Conservation (phyloP, 2,329 filamentous ascomycete genomes). For the Xylariomycetidae sp. region DNA sequence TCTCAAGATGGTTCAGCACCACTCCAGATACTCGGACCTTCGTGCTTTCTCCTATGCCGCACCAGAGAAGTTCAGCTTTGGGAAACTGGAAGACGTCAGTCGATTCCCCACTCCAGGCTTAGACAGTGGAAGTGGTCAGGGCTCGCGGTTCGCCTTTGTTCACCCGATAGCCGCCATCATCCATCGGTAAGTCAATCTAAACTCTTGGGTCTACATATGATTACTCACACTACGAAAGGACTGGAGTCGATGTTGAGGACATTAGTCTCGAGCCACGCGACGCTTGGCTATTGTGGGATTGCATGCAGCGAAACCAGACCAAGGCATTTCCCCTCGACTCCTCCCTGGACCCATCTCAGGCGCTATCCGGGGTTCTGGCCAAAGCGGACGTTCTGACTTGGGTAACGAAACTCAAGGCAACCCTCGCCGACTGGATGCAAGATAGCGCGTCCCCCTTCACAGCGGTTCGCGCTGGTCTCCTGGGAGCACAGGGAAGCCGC, state of each 20-base stretch:
- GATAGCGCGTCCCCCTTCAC: constrained; percentile 39
- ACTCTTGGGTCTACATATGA: background rate
- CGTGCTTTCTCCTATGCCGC: constrained; percentile 66
- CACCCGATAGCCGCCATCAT: constrained; percentile 61
- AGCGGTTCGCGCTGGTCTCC: constrained; percentile 40
- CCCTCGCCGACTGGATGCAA: constrained; percentile 56
- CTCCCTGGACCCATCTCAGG: constrained; percentile 40
- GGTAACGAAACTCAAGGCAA: constrained; percentile 54
- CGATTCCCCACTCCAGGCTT: constrained; percentile 39
- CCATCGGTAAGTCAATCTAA: constrained; percentile 37
- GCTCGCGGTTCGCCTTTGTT: constrained; percentile 48
- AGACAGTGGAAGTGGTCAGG: constrained; percentile 36
- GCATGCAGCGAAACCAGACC: constrained; percentile 54
- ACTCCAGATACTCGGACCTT: constrained; percentile 67
- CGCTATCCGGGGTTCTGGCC: constrained; percentile 45
- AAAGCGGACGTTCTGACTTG: constrained; percentile 63
- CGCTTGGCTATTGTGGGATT: constrained; percentile 59
- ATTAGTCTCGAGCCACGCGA: constrained; percentile 65
- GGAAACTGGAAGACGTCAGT: constrained; percentile 39
- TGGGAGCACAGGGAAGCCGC: too few species aligned
- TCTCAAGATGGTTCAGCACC: constrained; percentile 62
- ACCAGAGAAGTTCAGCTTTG: constrained; percentile 41
- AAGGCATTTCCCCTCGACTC: constrained; percentile 42
- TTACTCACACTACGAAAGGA: constrained; percentile 24
- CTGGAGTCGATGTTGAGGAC: constrained; percentile 60